Evolutionary conservation across 139 green algal species (phyloP), one percentile per base, ranked within the genome.

Genomic region (Zygnema cylindricum): DNA sequence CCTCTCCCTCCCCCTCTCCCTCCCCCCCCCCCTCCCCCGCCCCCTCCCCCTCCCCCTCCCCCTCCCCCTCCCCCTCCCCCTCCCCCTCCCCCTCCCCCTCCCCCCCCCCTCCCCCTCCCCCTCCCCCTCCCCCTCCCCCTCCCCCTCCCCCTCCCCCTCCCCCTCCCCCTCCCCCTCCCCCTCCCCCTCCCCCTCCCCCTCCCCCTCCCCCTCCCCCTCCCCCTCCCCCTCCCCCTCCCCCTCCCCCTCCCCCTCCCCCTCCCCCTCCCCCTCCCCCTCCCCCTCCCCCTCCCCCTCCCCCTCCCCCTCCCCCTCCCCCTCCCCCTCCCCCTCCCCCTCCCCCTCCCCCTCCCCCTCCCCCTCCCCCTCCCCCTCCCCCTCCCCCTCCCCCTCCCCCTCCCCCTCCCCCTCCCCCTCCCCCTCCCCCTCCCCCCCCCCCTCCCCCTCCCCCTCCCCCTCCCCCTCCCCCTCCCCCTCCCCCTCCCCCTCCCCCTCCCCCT

Each of bases 61-160:
- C 57, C 57, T 73, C 57, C 57, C 30, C 57, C 57, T 73, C 57
- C 57, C 57, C 57, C 57, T 73, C 57, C 57, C 57, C 57, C 30
- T 73, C 30, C 30, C 57, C 30, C 30, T 30, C 57, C 30, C 30
- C 30, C 25, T 30, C 57, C 25, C 30, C 30, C 57, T 30, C 30
- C 30, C 57, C 57, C 25, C 57, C 30, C 57, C 25, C 57, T 73
- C 30, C 57, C 30, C 25, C 57, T 25, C 30, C 30, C 57, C 30
- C 57, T 25, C 57, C 30, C 30, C 25, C 57, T 25, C 30, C 57
- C 25, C 57, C 25, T 73, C 57, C 57, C 30, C 57, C 57, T 30
- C 57, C 57, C 30, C 57, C 57, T 73, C 57, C 57, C 30, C 57
- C 57, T 73, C 57, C 57, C 30, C 30, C 30, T 30, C 57, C 57